Base-by-base conservation (phyloP, 805 yeast genomes). In the Wickerhamiella shivajii region DNA sequence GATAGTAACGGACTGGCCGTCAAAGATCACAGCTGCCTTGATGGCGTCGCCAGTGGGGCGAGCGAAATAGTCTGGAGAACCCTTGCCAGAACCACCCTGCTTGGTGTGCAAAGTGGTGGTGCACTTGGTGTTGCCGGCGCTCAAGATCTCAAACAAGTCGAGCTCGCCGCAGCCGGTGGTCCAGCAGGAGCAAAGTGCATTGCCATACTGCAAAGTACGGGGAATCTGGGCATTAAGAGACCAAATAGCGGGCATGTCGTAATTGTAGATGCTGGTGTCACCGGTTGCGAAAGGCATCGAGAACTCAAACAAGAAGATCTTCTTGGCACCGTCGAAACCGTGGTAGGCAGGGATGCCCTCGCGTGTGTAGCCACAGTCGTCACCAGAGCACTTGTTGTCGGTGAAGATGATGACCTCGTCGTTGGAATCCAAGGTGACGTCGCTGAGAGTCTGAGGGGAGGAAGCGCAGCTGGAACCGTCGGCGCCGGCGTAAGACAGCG, bases 221-320 rank as follows among this genome's bases (percentile, higher is more conserved):
- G 98, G 95, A 53, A 85, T 76, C 66, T 80, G 79, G 42, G 94
- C 94, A 58, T 85, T 85, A 56, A 85, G 71, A 58, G 85, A 64
- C 97, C 97, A 85, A 49, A 85, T 69, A 42, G 98, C 97, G 45
- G 98, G 98, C 97, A 90, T 87, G 59, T 90, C 96, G 51, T 67
- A 67, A 67, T 85, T 84, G 50, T 51, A 55, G 21, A 64, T 51
- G 33, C 63, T 44, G 29, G 66, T 54, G 40, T 67, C 62, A 22
- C 65, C 51, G 33, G 64, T 57, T 30, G 50, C 28, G 39, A 69
- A 53, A 44, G 98, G 98, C 98, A 90, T 90, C 55, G 67, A 63
- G 62, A 90, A 90, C 65, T 87, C 96, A 55, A 90, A 81, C 33
- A 83, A 76, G 57, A 90, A 85, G 54, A 87, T 72, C 70, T 87